Evolutionary conservation across 2,329 filamentous ascomycete species (phyloP), one percentile per base, ranked within the genome.

Genomic region (Fusarium setosum): DNA sequence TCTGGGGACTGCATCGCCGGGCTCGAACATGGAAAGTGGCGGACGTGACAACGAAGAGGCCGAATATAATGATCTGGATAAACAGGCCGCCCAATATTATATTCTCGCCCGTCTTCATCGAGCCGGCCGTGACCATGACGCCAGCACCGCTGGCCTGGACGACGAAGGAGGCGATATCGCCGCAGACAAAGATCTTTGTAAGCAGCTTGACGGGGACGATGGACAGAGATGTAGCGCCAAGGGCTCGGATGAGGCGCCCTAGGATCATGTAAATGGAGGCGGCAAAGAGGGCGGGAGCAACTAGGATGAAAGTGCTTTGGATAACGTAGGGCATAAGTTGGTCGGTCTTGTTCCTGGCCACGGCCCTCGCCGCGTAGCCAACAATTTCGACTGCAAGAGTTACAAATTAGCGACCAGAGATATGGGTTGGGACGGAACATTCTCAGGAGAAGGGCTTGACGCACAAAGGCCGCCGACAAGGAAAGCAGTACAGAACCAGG

Each of bases 31-130:
- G 80, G 72, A 86, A 86, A 0, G 82, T 61, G 1, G 77, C 59
- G 0, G 82, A 77, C 0, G 80, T 76, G 2, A 80, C 45, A n/a
- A 85, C 72, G 66, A 88, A 89, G 24, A 86, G 73, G 9, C 76
- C 76, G 56, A 89, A 88, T 44, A 85, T 80, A 21, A 84, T 26
- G 12, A 89, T 78, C 65, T 90, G 87, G 9, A 88, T 70, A 13
- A 83, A 72, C 4, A 90, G 74, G 6, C 87, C 86, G 4, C 67
- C 80, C 8, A 88, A 71, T 18, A 88, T 81, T 52, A 88, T 75
- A n/a, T 81, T 78, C 56, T 82, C 73, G 11, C 82, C 83, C 4
- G 73, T 58, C 40, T 47, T 65, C 37, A 34, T 54, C 40, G 72
- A 68, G 6, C 72, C 70, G 2, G 56, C 58, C 35, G 61, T 62